Conservation (phyloP, 805 yeast genomes). For the Sugiyamaella smithiae region DNA sequence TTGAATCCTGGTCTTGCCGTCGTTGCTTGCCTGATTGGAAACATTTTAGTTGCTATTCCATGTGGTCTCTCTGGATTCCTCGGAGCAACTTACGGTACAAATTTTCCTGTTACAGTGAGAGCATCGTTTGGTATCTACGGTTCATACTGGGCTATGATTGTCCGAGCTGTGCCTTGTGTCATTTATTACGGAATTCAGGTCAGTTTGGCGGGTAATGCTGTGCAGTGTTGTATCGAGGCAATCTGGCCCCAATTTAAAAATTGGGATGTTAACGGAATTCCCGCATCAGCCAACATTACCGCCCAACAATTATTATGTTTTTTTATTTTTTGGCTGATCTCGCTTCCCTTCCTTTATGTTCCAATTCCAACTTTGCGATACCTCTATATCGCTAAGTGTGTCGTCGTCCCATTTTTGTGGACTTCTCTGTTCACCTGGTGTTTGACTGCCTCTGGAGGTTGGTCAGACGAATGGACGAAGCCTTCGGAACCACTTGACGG, state of each 20-base stretch:
- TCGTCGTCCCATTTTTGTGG: constrained; percentile 61
- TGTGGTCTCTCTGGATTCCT: constrained; percentile 7
- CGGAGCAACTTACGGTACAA: constrained; percentile 4
- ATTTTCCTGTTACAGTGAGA: constrained; percentile 17
- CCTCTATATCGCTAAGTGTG: constrained; percentile 76
- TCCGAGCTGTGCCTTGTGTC: constrained; percentile 22
- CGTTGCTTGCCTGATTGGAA: constrained; percentile 10
- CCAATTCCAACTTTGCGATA: constrained; percentile 79
- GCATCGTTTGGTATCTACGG: constrained; percentile 19
- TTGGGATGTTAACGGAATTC: constrained; percentile 15
- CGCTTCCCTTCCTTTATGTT: constrained; percentile 71
- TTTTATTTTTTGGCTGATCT: constrained; percentile 24
- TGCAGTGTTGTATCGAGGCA: constrained; percentile 14
- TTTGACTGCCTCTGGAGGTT: constrained; percentile 16
- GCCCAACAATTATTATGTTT: constrained; percentile 26
- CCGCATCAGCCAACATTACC: constrained; percentile 17
- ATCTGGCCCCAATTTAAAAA: constrained; percentile 12
- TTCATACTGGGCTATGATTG: constrained; percentile 19
- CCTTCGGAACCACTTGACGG: constrained; percentile 2
- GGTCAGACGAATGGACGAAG: background rate
- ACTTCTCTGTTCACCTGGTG: constrained; percentile 81
- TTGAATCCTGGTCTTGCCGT: constrained; percentile 14
- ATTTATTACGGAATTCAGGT: constrained; percentile 23
- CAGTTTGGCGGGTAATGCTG: constrained; percentile 20
- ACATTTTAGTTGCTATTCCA: constrained; percentile 10